Evolutionary conservation across 495 filamentous ascomycete species (phyloP).

Genomic region (Annulohypoxylon moriforme): DNA sequence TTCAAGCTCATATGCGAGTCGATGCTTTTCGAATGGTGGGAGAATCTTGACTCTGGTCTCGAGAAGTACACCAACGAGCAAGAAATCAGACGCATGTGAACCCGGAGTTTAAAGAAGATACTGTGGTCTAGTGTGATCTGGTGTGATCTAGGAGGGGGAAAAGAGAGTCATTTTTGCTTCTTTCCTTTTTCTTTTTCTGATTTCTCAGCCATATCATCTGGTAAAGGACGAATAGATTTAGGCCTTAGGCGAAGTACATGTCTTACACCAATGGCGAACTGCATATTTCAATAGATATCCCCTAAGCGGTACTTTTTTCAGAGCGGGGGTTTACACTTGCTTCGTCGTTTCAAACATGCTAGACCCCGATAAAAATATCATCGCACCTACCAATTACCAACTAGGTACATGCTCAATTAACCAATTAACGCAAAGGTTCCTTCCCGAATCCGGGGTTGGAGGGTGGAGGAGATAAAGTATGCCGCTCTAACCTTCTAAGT

Average conservation of each 20-base stretch:
- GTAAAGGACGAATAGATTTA: conserved; percentile 7
- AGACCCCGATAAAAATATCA: conserved; percentile 17
- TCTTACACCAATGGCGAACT: conserved; percentile 27
- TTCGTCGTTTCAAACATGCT: conserved; percentile 37
- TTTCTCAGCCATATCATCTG: conserved; percentile 7
- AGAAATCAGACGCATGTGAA: conserved; percentile 86
- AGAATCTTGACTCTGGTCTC: conserved; percentile 79
- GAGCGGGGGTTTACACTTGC: conserved; percentile 32
- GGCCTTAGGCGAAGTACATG: conserved; percentile 4
- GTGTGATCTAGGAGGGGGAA: neutral
- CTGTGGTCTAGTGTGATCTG: neutral
- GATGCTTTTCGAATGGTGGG: conserved; percentile 99
- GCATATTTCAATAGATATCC: conserved; percentile 39
- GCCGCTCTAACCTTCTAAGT: no score
- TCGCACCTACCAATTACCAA: conserved; percentile 9
- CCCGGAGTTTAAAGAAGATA: neutral
- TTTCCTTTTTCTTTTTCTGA: conserved; percentile 5
- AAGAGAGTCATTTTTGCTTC: neutral
- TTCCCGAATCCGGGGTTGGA: no score
- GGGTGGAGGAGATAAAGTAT: no score
- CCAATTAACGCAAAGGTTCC: no score
- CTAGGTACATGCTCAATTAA: neutral
- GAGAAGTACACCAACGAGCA: conserved; percentile 89
- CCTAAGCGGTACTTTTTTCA: conserved; percentile 13
- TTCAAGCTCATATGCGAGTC: conserved; percentile 99